Evolutionary conservation across 2,329 filamentous ascomycete species (phyloP), one percentile per base, ranked within the genome.

Genomic region (Arachnomyces sp.): DNA sequence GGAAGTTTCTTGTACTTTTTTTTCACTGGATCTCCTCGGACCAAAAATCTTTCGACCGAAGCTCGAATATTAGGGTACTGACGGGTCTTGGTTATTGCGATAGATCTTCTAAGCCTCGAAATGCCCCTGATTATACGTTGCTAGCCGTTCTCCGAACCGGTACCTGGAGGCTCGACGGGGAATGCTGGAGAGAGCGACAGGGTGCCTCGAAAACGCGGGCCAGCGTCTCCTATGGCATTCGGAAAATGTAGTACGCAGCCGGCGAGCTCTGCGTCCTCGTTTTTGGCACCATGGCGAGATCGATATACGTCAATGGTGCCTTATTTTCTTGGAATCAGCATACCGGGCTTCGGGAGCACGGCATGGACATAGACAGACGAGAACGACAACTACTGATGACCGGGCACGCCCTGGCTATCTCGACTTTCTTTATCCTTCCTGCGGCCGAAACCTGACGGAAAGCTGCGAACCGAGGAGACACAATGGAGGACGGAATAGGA

Each of bases 121-220:
- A 25, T 25, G 20, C 20, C 5, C 20, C 5, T 25, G 5, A 9
- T 25, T 25, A 25, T 25, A 5, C 9, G 5, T 9, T 25, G 20
- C 9, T 25, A 25, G 20, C 9, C 20, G 20, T 25, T 25, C 20
- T 25, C 20, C 20, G 20, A 25, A 25, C 9, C 20, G 20, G 20
- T 9, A 25, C 20, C 20, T n/a, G 20, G 20, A 25, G 20, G 20
- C 20, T 25, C 20, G 5, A 9, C 33, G 58, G 63, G 68, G 63
- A 57, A 72, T 72, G 69, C 67, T 72, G 55, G 68, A 72, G 66
- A 67, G 68, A 55, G 64, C 68, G 50, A 60, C 64, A 44, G 61
- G 66, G 61, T 68, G 64, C 55, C 59, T 71, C 56, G 68, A 72
- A 57, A 66, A 59, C 60, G 67, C 66, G 53, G 65, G 67, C 52